Percentiles rank a stretch among this genome's conserved stretches.
Evolutionary conservation across 148 eudicot species (phyloP).

Genomic region (Salicornia ramosissima): DNA sequence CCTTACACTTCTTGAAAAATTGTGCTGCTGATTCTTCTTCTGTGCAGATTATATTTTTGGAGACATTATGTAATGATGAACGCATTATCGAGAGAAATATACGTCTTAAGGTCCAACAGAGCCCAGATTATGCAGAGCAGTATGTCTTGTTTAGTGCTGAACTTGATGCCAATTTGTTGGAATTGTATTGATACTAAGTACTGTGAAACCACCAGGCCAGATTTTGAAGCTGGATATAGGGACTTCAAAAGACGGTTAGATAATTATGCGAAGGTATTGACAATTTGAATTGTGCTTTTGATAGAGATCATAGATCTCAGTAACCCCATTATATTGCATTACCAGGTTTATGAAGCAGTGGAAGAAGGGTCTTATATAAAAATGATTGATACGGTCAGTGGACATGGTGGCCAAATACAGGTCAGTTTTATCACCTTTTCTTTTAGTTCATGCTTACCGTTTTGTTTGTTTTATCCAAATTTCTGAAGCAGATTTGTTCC

Average conservation of each 20-base stretch:
- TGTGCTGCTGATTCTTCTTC: not conserved
- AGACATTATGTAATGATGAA: constrained; percentile 78
- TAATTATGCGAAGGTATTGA: constrained; percentile 77
- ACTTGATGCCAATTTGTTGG: constrained; percentile 1
- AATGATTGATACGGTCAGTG: constrained; percentile 94
- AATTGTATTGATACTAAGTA: constrained; percentile 13
- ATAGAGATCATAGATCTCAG: not conserved
- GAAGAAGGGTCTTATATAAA: constrained; percentile 98
- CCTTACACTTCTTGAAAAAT: not conserved
- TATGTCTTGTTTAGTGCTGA: constrained; percentile 31
- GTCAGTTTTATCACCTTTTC: constrained; percentile 34
- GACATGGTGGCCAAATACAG: constrained; percentile 97
- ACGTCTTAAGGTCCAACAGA: constrained; percentile 97
- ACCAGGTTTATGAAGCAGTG: constrained; percentile 90
- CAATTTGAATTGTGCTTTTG: constrained; percentile 19
- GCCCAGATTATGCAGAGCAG: constrained; percentile 99
- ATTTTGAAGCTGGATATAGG: constrained; percentile 92
- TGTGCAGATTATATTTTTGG: constrained; percentile 84
- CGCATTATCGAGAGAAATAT: constrained; percentile 87
- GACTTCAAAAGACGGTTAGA: constrained; percentile 87
- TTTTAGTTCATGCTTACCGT: too few relatives aligned
- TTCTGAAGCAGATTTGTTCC: too few relatives aligned
- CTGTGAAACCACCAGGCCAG: constrained; percentile 55
- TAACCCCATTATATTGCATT: constrained; percentile 11
- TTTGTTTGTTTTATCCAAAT: too few relatives aligned